Percentiles rank a stretch among this genome's conserved stretches.
These are phyloP conservation scores for Conoideocrella luteorostrata DNA, from an alignment of 2,329 filamentous ascomycete genomes.

Conservation along the genomic window DNA sequence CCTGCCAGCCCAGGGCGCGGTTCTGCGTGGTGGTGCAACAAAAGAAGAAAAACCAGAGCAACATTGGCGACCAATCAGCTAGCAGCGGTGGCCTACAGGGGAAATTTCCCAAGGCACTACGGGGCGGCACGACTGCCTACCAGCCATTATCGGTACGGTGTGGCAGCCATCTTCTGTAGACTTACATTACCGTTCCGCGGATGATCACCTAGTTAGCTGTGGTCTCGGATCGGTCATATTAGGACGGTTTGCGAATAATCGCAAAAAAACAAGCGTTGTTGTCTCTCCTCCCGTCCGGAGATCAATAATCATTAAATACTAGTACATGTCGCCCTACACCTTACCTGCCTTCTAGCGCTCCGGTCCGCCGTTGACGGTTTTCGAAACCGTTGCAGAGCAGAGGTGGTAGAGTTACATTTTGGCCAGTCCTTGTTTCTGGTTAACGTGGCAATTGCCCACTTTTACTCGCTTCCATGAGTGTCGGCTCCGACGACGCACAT, in stretches of 20 bases:
- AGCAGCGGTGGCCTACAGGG: neutral
- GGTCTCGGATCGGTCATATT: too few species aligned
- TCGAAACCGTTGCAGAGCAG: too few species aligned
- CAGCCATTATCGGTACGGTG: neutral
- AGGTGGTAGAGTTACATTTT: neutral
- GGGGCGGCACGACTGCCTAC: neutral
- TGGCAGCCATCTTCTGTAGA: too few species aligned
- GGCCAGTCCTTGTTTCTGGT: neutral
- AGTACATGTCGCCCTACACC: too few species aligned
- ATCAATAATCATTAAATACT: too few species aligned
- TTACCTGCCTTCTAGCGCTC: too few species aligned
- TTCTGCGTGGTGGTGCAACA: neutral
- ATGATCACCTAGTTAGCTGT: too few species aligned
- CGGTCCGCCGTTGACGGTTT: too few species aligned
- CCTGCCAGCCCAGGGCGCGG: neutral
- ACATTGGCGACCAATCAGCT: neutral
- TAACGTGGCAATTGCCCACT: neutral
- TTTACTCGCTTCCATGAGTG: too few species aligned
- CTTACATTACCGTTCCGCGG: too few species aligned
- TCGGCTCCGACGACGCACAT: neutral
- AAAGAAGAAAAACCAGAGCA: too few species aligned
- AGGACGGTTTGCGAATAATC: too few species aligned
- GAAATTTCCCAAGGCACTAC: neutral
- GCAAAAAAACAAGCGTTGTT: slow-evolving; percentile 12
- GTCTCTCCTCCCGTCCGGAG: slow-evolving; percentile 10